Base-by-base conservation (phyloP, 225 moss, liverwort and hornwort genomes). In the Physcomitrium patens region DNA sequence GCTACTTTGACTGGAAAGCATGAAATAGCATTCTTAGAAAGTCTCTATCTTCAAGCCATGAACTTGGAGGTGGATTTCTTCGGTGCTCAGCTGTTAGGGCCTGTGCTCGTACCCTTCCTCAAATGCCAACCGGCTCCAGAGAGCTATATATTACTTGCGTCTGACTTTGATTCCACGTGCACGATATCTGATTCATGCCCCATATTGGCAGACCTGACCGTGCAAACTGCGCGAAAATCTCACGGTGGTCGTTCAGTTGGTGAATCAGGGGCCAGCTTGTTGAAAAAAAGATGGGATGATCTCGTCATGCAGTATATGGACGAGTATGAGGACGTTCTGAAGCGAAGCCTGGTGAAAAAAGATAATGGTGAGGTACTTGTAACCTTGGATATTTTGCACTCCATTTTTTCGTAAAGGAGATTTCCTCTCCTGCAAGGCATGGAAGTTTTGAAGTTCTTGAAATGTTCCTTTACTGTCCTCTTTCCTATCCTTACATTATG, bases 111-210 rank as follows among this genome's bases (percentile, higher is more conserved):
- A 20, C 96, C 96, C 26, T 80, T 88, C 10, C 78, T 91, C 81
- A 86, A 66, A 28, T 78, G 49, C 10, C 75, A 76, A 31, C 53
- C 68, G 45, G 84, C 84, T 58, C 80, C 87, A 27, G 71, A 78
- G 22, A 76, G 70, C 18, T 81, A 78, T 31, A 74, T 86, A 52
- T 45, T 93, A 20, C 80, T 99, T 47, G 86, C 87, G 5, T 90
- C 97, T 9, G 97, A 99, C 71, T 99, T 99, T 60, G 97, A 95
- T 71, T 91, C 90, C 28, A 99, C 97, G 0, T 95, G 93, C 82
- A 94, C 94, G 1, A 79, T 89, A 31, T 81, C 85, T 60, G 96
- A 96, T 78, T 99, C 97, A 4, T 93, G 93, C 74, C 91, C 94
- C 26, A 82, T 87, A 1, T 53, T 99, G 82, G 83, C 90, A 49